Conservation (phyloP, 23 red algal genomes). For the Cyanidium caldarium region DNA sequence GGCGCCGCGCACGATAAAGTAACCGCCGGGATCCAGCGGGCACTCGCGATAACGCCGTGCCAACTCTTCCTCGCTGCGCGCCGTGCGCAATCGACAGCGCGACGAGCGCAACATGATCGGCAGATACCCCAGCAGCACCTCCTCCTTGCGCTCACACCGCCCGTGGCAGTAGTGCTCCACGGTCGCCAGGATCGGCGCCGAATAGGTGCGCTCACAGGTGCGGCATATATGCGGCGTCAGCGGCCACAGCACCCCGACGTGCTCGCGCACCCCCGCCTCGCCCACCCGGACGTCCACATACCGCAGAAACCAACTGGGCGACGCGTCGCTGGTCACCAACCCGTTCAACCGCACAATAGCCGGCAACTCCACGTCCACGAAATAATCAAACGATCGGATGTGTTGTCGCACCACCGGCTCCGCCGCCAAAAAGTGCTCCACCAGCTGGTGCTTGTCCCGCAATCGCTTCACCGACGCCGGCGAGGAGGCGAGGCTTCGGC, state of each 20-base stretch:
- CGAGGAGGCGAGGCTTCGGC: too few relatives aligned
- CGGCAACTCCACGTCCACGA: slow-evolving; percentile 56
- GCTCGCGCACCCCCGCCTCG: slow-evolving; percentile 40
- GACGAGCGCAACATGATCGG: slow-evolving; percentile 86
- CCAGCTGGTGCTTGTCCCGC: not conserved
- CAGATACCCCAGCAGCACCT: slow-evolving; percentile 55
- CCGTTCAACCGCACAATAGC: slow-evolving; percentile 63
- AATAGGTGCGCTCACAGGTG: slow-evolving; percentile 73
- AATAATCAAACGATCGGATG: slow-evolving; percentile 82
- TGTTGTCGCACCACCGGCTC: slow-evolving; percentile 70
- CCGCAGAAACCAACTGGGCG: slow-evolving; percentile 49
- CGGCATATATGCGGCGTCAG: slow-evolving; percentile 87
- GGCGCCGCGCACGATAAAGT: slow-evolving; percentile 81
- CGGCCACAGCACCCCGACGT: slow-evolving; percentile 28
- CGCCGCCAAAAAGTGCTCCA: not conserved
- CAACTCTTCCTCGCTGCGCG: slow-evolving; percentile 40
- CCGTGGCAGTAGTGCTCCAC: slow-evolving; percentile 54
- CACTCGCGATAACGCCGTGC: slow-evolving; percentile 58
- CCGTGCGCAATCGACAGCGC: slow-evolving; percentile 35
- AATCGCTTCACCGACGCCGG: too few relatives aligned
- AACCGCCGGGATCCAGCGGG: slow-evolving; percentile 92
- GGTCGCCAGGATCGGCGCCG: slow-evolving; percentile 67
- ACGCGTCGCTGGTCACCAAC: slow-evolving; percentile 47
- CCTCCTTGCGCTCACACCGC: slow-evolving; percentile 27
- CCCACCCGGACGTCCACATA: slow-evolving; percentile 62